Conservation (phyloP, 768 basidiomycete genomes). For the Punctularia strigosozonata region DNA sequence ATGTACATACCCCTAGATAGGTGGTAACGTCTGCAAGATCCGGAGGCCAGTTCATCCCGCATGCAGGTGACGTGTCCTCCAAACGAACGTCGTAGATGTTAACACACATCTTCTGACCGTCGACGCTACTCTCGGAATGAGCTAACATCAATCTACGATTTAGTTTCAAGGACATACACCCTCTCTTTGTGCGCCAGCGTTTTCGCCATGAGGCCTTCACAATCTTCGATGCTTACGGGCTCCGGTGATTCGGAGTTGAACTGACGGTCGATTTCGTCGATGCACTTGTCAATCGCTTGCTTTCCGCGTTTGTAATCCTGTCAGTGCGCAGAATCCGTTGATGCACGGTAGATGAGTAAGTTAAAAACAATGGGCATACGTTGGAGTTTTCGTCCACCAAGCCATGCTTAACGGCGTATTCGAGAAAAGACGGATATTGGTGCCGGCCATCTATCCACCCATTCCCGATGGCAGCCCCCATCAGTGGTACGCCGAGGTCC, state of each 20-base stretch:
- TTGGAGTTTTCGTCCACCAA: conserved; percentile 62
- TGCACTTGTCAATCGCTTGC: conserved; percentile 46
- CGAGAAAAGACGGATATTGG: conserved; percentile 86
- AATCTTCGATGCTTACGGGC: conserved; percentile 42
- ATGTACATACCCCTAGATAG: conserved; percentile 67
- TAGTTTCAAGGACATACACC: conserved; percentile 6
- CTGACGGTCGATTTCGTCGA: conserved; percentile 29
- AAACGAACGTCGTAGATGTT: conserved; percentile 93
- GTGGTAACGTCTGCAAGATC: conserved; percentile 64
- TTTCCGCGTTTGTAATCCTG: conserved; percentile 56
- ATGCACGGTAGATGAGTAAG: background rate
- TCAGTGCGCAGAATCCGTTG: background rate
- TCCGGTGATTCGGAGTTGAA: conserved; percentile 28
- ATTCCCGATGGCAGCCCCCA: conserved; percentile 88
- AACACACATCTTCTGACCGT: conserved; percentile 66
- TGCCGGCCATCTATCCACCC: conserved; percentile 90
- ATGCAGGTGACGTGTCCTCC: conserved; percentile 76
- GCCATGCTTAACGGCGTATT: conserved; percentile 73
- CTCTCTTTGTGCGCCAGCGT: conserved; percentile 30
- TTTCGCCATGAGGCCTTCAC: conserved; percentile 44
- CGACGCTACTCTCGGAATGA: conserved; percentile 31
- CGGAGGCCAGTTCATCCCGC: conserved; percentile 97
- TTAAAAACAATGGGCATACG: conserved; percentile 25
- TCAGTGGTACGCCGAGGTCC: conserved; percentile 46
- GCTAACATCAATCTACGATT: background rate